These are phyloP conservation scores for Fusarium redolens DNA, from an alignment of 2,329 filamentous ascomycete species.

Conservation along the genomic window DNA sequence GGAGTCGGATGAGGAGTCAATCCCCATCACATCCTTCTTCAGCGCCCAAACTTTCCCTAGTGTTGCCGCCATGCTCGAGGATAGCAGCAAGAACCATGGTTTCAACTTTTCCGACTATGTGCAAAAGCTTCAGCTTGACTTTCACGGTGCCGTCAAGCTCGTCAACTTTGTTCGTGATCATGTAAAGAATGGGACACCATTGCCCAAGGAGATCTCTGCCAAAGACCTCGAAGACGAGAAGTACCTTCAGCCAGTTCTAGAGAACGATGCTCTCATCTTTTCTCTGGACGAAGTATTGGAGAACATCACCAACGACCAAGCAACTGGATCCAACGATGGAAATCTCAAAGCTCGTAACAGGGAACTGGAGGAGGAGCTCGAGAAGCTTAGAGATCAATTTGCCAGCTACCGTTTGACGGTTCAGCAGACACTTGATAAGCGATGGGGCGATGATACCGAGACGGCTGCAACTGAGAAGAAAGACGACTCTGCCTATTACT, in stretches of 20 bases:
- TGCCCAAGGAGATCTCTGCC: slow-evolving; percentile 69
- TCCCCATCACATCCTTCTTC: slow-evolving; percentile 74
- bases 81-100: slow-evolving; percentile 73
- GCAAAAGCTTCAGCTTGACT: slow-evolving; percentile 72
- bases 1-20: slow-evolving; percentile 72
- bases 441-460: slow-evolving; percentile 69
- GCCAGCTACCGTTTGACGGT: slow-evolving; percentile 73
- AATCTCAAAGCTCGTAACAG: slow-evolving; percentile 61
- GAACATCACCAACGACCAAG: slow-evolving; percentile 51
- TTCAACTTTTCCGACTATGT: slow-evolving; percentile 75
- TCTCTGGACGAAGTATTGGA: slow-evolving; percentile 80
- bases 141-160: slow-evolving; percentile 78
- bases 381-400: slow-evolving; percentile 70
- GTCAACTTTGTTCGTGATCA: slow-evolving; percentile 74
- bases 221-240: slow-evolving; percentile 79
- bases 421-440: slow-evolving; percentile 73
- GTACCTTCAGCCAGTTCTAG: slow-evolving; percentile 84
- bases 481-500: slow-evolving; percentile 59
- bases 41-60: slow-evolving; percentile 74
- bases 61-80: slow-evolving; percentile 71
- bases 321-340: slow-evolving; percentile 52
- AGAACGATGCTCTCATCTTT: slow-evolving; percentile 91
- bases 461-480: slow-evolving; percentile 46
- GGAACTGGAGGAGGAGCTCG: slow-evolving; percentile 70
- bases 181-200: slow-evolving; percentile 56